A percentile compares a stretch with the other conserved stretches of the same genome.
These are phyloP conservation scores for Colletotrichum euphorbiae DNA, from an alignment of 2,329 filamentous ascomycete genomes.

Conservation along the genomic window DNA sequence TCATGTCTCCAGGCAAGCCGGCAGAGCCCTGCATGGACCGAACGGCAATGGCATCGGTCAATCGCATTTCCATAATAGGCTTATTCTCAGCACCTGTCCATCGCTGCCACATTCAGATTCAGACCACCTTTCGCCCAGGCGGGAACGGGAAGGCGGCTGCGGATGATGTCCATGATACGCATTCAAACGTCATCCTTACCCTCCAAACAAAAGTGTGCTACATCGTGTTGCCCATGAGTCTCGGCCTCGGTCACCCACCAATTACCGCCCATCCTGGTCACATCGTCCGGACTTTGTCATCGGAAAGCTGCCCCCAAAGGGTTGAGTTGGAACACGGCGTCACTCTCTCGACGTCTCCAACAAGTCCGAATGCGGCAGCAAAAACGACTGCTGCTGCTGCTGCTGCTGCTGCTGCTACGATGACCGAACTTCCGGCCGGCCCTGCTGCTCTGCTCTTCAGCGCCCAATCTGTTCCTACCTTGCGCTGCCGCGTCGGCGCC, in stretches of 20 bases:
- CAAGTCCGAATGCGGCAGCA: constrained; percentile 24
- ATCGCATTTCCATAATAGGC: constrained; percentile 28
- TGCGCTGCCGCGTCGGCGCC: constrained; percentile 21
- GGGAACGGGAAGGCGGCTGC: constrained; percentile 4
- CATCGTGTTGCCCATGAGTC: constrained; percentile 25
- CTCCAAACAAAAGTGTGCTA: constrained; percentile 17
- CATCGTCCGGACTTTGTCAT: constrained; percentile 24
- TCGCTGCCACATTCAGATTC: constrained; percentile 17
- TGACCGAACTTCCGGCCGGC: constrained; percentile 19
- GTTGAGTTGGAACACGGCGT: constrained; percentile 25
- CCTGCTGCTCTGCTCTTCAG: not conserved
- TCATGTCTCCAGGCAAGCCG: constrained; percentile 6
- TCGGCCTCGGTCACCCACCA: constrained; percentile 24
- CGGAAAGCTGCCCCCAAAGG: constrained; percentile 22
- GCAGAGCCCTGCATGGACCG: constrained; percentile 23
- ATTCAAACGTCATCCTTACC: constrained; percentile 25
- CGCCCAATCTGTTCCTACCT: constrained; percentile 13
- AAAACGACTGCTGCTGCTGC: constrained; percentile 9
- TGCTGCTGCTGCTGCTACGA: not conserved
- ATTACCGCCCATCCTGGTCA: not conserved
- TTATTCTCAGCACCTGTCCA: not conserved
- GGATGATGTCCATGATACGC: constrained; percentile 12
- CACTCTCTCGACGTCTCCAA: constrained; percentile 22
- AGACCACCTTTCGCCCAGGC: not conserved
- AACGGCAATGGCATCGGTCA: constrained; percentile 27